Evolutionary conservation across 1,284 basidiomycete species (phyloP), one percentile per base, ranked within the genome.

Genomic region (Crepidotus sp.): DNA sequence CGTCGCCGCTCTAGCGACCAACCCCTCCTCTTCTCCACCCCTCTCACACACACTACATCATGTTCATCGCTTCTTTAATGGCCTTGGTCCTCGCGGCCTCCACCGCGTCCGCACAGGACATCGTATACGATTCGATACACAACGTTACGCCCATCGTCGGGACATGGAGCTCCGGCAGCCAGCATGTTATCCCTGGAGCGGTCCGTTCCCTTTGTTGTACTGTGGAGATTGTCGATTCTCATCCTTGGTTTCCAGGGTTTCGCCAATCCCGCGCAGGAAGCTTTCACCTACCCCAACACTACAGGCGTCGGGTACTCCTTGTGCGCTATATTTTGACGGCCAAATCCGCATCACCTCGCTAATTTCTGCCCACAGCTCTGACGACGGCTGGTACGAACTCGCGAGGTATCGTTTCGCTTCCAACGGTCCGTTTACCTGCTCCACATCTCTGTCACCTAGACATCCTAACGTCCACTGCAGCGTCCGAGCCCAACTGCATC

Each of bases 261-360:
- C 60, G 89, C 84, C 33, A 79, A 83, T 59, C 92, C 93, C 1
- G 71, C 76, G 36, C 86, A 90, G 56, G 66, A 72, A 64, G 72
- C 81, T 3, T 96, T 97, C 65, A 79, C 48, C 34, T 91, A 91
- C 59, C 92, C 93, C 2, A 59, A 60, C 43, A 90, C 78, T 24
- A 86, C 90, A 5, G 93, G 93, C 30, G 73, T 93, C 17, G 82
- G 85, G 4, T 90, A 77, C 61, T 88, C 90, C 14, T 95, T 96
- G 89, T 92, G 57, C 62, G 87, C 73, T 14, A 30, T 22, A 14
- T 3, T 6, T 7, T 3, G 36, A 39, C 34, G 9, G 22, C 33
- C 15, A n/a, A 29, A 15, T 36, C 2, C n/a, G 18, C 19, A 18
- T 30, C 24, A 25, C 26, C 35, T 52, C 25, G 46, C 35, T 45